Evolutionary conservation across 2,329 filamentous ascomycete species (phyloP).

Genomic region (Zymoseptoria crescenta): DNA sequence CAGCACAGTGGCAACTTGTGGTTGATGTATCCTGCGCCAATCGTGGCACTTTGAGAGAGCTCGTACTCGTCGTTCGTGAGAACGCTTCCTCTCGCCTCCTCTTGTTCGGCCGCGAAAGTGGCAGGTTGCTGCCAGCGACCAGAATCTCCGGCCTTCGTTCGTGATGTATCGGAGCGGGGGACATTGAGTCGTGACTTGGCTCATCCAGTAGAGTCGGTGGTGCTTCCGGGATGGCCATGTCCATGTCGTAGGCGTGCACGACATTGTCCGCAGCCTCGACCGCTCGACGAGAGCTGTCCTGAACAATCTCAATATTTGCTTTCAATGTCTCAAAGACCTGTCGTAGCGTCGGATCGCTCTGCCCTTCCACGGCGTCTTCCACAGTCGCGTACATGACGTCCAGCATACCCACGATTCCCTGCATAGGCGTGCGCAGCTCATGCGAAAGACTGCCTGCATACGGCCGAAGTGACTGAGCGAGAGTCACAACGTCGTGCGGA

Average conservation of each 20-base stretch:
- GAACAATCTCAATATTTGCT: constrained; percentile 62
- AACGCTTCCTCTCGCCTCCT: constrained; percentile 34
- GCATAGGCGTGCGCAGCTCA: constrained; percentile 65
- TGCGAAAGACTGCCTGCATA: constrained; percentile 67
- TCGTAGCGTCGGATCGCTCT: constrained; percentile 43
- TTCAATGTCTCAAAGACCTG: constrained; percentile 55
- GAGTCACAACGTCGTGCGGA: constrained; percentile 49
- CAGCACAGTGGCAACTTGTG: constrained; percentile 11
- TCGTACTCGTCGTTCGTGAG: constrained; percentile 20
- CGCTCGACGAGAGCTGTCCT: constrained; percentile 64
- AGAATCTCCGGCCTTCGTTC: constrained; percentile 38
- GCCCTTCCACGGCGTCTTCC: constrained; percentile 54
- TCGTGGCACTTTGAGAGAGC: constrained; percentile 17
- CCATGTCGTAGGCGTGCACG: constrained; percentile 66
- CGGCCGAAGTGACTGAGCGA: constrained; percentile 59
- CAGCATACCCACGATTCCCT: constrained; percentile 67
- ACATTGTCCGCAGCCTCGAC: constrained; percentile 70
- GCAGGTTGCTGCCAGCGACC: constrained; percentile 36
- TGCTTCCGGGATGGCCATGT: constrained; percentile 65
- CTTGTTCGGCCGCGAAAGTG: constrained; percentile 36
- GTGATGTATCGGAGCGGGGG: constrained; percentile 15
- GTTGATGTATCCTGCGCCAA: constrained; percentile 4
- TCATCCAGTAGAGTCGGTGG: constrained; percentile 30
- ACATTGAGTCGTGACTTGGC: constrained; percentile 18
- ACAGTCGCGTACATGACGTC: constrained; percentile 70